Evolutionary conservation across 2,329 filamentous ascomycete species (phyloP).

Genomic region (Fusarium sp.): DNA sequence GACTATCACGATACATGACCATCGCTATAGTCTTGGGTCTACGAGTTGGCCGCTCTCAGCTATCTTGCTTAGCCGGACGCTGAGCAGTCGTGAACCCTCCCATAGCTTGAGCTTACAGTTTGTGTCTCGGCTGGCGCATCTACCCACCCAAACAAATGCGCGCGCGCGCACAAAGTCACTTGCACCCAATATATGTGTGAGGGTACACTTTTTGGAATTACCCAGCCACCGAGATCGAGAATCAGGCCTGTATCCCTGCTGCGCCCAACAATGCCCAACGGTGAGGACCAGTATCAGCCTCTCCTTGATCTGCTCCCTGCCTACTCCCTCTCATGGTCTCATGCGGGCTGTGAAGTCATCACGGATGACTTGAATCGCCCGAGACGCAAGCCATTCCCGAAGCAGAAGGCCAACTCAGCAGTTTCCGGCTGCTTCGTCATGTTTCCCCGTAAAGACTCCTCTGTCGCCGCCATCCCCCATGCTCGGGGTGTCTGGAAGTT

Average conservation of each 20-base stretch:
- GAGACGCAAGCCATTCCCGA: conserved; percentile 46
- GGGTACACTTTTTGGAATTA: conserved; percentile 30
- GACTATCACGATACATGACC: conserved; percentile 18
- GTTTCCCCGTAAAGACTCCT: conserved; percentile 37
- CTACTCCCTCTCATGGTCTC: conserved; percentile 34
- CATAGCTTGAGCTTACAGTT: conserved; percentile 25
- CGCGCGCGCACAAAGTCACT: conserved; percentile 20
- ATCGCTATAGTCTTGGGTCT: conserved; percentile 28
- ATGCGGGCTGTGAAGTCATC: conserved; percentile 45
- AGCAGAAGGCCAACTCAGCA: conserved; percentile 48
- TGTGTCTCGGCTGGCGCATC: conserved; percentile 32
- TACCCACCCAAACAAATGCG: conserved; percentile 30
- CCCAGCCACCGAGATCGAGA: conserved; percentile 35
- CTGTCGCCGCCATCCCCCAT: conserved; percentile 32
- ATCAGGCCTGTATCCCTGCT: conserved; percentile 31
- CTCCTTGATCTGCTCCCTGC: conserved; percentile 12
- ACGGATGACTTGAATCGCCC: conserved; percentile 37
- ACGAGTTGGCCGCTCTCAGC: conserved; percentile 26
- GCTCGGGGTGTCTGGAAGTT: conserved; percentile 21
- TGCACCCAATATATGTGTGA: conserved; percentile 32
- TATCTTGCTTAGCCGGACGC: conserved; percentile 25
- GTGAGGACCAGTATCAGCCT: conserved; percentile 18
- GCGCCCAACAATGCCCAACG: conserved; percentile 44
- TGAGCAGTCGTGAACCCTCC: conserved; percentile 29
- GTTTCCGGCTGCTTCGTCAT: conserved; percentile 33